phyloP scores from a whole-genome alignment of 2,329 filamentous ascomycete species.

The Fusarium metavorans region DNA sequence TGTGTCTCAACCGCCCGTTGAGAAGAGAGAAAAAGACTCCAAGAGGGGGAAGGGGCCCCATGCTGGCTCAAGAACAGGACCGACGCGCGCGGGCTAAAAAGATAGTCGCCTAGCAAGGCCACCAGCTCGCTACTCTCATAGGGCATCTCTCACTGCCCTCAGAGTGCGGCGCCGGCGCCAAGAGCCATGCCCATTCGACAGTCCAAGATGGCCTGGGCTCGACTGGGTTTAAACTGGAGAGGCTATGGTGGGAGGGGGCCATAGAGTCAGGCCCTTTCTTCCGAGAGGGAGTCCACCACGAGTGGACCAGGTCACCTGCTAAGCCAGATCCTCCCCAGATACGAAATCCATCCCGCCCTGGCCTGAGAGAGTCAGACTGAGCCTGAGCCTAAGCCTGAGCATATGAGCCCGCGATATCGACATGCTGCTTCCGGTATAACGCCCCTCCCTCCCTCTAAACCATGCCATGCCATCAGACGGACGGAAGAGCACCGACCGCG shows the following conservation, averaged over 20 bases:
- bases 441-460: not conserved
- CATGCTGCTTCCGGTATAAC: conserved; percentile 31
- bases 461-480: conserved; percentile 16
- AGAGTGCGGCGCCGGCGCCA: conserved; percentile 28
- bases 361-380: conserved; percentile 13
- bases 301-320: conserved; percentile 44
- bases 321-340: conserved; percentile 44
- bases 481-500: conserved; percentile 14
- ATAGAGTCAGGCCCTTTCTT: conserved; percentile 35
- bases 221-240: conserved; percentile 32
- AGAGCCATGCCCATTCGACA: conserved; percentile 43
- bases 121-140: conserved; percentile 42
- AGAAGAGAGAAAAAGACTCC: conserved; percentile 6
- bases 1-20: conserved; percentile 12
- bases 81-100: conserved; percentile 37
- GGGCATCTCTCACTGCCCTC: conserved; percentile 30
- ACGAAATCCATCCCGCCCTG: conserved; percentile 36
- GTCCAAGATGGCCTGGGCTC: conserved; percentile 23
- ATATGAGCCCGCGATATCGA: conserved; percentile 34
- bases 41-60: conserved; percentile 14
- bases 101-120: conserved; percentile 35
- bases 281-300: conserved; percentile 35
- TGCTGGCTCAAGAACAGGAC: conserved; percentile 12
- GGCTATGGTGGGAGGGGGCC: conserved; percentile 25
- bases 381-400: conserved; percentile 24